Evolutionary conservation across 371 early-diverging fungal genomes (phyloP).

Genomic region (Syncephalastrum contaminatum): DNA sequence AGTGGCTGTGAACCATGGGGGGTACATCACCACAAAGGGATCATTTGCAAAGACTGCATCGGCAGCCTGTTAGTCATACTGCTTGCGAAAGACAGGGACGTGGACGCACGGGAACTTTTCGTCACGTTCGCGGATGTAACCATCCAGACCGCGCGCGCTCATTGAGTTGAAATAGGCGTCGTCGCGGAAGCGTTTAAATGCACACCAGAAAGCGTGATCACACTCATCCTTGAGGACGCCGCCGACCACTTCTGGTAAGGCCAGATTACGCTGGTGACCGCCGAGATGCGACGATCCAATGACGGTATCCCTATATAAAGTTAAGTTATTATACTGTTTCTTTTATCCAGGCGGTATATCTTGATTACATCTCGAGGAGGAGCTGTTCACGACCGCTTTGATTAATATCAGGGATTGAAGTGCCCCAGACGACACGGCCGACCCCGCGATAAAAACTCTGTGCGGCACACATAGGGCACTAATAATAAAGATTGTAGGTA

Average conservation of each 20-base stretch:
- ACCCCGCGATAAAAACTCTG: slow-evolving; percentile 39
- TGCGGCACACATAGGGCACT: slow-evolving; percentile 42
- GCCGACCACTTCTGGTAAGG: slow-evolving; percentile 24
- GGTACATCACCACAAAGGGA: neutral
- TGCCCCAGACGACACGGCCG: slow-evolving; percentile 36
- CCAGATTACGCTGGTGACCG: slow-evolving; percentile 18
- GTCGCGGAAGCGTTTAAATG: slow-evolving; percentile 20
- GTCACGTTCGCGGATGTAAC: slow-evolving; percentile 17
- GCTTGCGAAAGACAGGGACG: slow-evolving; percentile 8
- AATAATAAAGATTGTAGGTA: neutral
- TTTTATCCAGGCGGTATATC: neutral
- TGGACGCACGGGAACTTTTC: slow-evolving; percentile 17
- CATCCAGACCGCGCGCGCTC: slow-evolving; percentile 11
- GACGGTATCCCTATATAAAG: slow-evolving; percentile 24
- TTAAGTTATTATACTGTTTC: neutral
- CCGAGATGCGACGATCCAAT: slow-evolving; percentile 28
- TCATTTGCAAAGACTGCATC: slow-evolving; percentile 3
- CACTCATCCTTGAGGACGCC: slow-evolving; percentile 34
- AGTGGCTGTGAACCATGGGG: slow-evolving; percentile 17
- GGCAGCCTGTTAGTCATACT: slow-evolving; percentile 1
- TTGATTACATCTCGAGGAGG: slow-evolving; percentile 30
- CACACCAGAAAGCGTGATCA: slow-evolving; percentile 36
- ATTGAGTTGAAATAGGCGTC: slow-evolving; percentile 22
- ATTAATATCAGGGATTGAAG: slow-evolving; percentile 37
- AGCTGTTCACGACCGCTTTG: slow-evolving; percentile 32